Base-by-base conservation (phyloP, 495 filamentous ascomycete genomes). In the Terfezia claveryi region DNA sequence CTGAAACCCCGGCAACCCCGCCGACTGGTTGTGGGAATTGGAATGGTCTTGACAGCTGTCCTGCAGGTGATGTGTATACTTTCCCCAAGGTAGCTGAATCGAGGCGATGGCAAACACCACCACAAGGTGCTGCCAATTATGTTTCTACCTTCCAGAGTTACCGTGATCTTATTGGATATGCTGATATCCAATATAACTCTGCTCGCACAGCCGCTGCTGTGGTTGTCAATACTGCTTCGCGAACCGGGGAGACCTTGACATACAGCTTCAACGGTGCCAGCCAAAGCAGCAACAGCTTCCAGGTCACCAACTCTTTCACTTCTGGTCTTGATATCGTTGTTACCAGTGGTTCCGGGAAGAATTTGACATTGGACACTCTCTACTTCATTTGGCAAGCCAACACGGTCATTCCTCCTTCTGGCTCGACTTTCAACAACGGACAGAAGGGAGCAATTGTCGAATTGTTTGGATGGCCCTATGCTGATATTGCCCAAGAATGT, bases 71-170 rank as follows among this genome's bases (percentile, higher is more conserved):
- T n/a, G 23, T 57, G 37, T 67, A 56, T 53, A 57, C 54, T 10
- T 58, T 67, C 36, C 23, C 57, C 7, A 56, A 37, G 36, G 59
- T 61, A 2, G 50, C 64, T 0, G 64, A 67, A 36, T 58, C 55
- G 38, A 59, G 64, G 10, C 61, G 64, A n/a, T 67, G 64, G 64
- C 64, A 67, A 56, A 67, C 64, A 3, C 64, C 64, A 17, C 64
- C 64, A 4, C 14, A 64, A 36, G 64, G 55, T 37, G 56, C 50
- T 49, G 7, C 41, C 9, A 38, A 49, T 9, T 64, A 67, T 46
- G 56, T 58, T 32, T 41, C 54, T 5, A 56, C 53, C 1, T 67
- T 67, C 38, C 62, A 62, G 41, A 52, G 58, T 53, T 57, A 65
- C 52, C 54, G 62, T 16, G 60, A 65, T 53, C 46, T 67, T 10